Base-by-base conservation (phyloP, 345 rosid genomes). In the Pistacia vera region DNA sequence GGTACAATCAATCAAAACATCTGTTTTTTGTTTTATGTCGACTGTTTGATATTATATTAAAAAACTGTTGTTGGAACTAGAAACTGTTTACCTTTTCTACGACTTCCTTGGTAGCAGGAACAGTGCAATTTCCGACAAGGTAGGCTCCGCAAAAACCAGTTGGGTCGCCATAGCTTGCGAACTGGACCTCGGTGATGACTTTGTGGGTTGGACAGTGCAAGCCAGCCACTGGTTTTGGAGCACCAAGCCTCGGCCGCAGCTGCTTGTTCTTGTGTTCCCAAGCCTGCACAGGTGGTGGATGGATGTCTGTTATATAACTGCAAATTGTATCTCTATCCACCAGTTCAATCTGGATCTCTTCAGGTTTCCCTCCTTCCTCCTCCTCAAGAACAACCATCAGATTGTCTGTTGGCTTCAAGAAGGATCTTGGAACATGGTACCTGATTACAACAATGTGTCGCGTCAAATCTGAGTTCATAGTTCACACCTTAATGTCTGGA, bases 381-480 rank as follows among this genome's bases (percentile, higher is more conserved):
- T 91, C 98, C 56, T 93, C 98, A 65, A 96, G 74, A 36, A 96
- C 82, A 3, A 92, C 91, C 48, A 96, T 78, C 18, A 90, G 82
- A 58, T 96, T 96, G 41, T 84, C 72, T 67, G 63, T 84, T 44
- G 90, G 88, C 87, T 90, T 91, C 48, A 96, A 35, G 87, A 64
- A 93, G 12, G 95, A 78, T 83, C 97, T 88, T 59, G 99, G 98
- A 78, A 95, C 86, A 77, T 93, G 99, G 77, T 91, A 95, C 84
- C 94, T 90, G 80, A 62, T 62, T 69, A 30, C 57, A 54, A 54
- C 46, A 41, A 41, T 41, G 46, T 7, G 33, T 30, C 2, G 33
- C 33, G 33, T 30, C 33, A 30, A 30, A 30, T 30, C 33, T 30
- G 33, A 2, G 33, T 30, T 30, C 3, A 30, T 30, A 30, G 33